phyloP scores from a whole-genome alignment of 2,329 filamentous ascomycete species.

The Ustilaginoidea virens region DNA sequence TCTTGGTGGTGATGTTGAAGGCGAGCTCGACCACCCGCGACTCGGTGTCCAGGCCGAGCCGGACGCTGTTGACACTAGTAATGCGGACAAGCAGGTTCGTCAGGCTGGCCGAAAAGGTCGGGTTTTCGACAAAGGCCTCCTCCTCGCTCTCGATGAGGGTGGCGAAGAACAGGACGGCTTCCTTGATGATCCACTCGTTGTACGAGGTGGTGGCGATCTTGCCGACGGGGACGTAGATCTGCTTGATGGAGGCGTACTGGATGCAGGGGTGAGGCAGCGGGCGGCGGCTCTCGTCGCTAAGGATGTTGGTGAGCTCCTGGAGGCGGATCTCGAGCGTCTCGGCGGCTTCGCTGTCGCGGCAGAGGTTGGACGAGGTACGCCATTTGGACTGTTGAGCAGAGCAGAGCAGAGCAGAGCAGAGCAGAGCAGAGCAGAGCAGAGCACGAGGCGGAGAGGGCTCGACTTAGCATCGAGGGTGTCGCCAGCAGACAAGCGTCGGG shows the following conservation, averaged over 20 bases:
- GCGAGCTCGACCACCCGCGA: constrained; percentile 80
- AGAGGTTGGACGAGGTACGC: constrained; percentile 45
- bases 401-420: too few species aligned
- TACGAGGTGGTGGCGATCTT: constrained; percentile 77
- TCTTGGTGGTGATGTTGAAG: constrained; percentile 95
- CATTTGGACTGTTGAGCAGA: constrained; percentile 30
- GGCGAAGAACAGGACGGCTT: constrained; percentile 75
- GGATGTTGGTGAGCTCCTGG: constrained; percentile 52
- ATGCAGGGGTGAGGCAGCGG: constrained; percentile 87
- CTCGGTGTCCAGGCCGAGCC: constrained; percentile 68
- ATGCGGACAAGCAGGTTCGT: constrained; percentile 76
- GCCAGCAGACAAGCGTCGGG: too few species aligned
- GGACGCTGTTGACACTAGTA: constrained; percentile 55
- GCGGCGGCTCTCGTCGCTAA: constrained; percentile 78
- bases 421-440: too few species aligned
- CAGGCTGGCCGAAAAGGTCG: constrained; percentile 70
- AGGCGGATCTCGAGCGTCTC: constrained; percentile 47
- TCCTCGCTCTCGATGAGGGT: constrained; percentile 92
- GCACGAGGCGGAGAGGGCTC: too few species aligned
- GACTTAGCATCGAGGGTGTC: too few species aligned
- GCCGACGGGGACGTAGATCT: constrained; percentile 78
- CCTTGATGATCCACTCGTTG: constrained; percentile 72
- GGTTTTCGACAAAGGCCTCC: constrained; percentile 82
- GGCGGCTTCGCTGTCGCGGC: constrained; percentile 43
- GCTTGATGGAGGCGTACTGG: constrained; percentile 67